Percentiles rank a stretch among this genome's conserved stretches.
These are phyloP conservation scores for Penicillium italicum DNA, from an alignment of 2,329 filamentous ascomycete genomes.

Conservation along the genomic window DNA sequence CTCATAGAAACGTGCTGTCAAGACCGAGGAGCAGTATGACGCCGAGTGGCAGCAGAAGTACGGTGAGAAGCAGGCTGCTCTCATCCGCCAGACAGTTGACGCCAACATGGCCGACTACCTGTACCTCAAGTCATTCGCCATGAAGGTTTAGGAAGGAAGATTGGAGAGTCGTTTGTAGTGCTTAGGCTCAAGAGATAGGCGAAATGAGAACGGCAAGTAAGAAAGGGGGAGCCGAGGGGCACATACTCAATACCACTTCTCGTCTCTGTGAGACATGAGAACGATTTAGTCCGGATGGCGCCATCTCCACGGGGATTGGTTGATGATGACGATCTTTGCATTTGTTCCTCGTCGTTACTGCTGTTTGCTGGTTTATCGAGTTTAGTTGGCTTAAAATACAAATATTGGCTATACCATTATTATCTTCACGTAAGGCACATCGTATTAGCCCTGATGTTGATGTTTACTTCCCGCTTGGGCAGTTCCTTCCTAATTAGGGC, in stretches of 20 bases:
- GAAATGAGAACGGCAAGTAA: neutral
- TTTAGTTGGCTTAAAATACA: neutral
- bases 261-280: constrained; percentile 18
- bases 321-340: constrained; percentile 14
- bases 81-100: constrained; percentile 58
- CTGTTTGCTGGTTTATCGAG: neutral
- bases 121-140: constrained; percentile 63
- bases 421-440: neutral
- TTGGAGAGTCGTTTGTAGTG: neutral
- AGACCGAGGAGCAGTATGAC: constrained; percentile 55
- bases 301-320: constrained; percentile 24
- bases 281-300: constrained; percentile 29
- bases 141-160: constrained; percentile 45
- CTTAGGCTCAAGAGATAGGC: neutral
- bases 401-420: neutral
- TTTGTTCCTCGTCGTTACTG: neutral
- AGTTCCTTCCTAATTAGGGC: neutral
- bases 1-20: constrained; percentile 25
- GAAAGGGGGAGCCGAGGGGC: constrained; percentile 1
- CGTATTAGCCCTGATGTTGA: neutral
- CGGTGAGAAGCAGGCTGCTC: constrained; percentile 55
- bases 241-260: neutral
- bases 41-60: constrained; percentile 60
- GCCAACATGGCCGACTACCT: constrained; percentile 59
- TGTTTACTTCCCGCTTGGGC: neutral